Base-by-base conservation (phyloP, 805 yeast species). In the Hagleromyces aurorensis region DNA sequence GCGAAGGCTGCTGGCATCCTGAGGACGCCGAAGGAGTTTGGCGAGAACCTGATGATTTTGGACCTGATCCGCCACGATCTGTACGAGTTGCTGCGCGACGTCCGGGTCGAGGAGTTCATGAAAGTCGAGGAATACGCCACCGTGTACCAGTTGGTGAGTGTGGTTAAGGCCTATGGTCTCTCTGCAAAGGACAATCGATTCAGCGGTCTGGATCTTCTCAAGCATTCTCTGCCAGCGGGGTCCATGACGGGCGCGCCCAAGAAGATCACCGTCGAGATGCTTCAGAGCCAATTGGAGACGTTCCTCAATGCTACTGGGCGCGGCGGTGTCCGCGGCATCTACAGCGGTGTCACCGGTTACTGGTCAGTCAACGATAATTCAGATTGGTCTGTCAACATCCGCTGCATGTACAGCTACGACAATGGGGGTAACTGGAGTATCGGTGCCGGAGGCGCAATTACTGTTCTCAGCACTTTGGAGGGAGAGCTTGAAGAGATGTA, bases 181-280 rank as follows among this genome's bases (percentile, higher is more conserved):
- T 23, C 47, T 31, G 31, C 45, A 3, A 29, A 43, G 16, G 15
- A 25, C 7, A 11, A 20, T 11, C 32, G 32, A 10, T 75, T 68
- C 41, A 61, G 67, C 8, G 98, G 97, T 0, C 61, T 87, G 14
- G 97, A 91, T 51, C 62, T 89, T 3, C 64, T 91, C 8, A 69
- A 74, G 13, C 73, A 73, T 36, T 75, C 95, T 0, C 61, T 93
- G 19, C 98, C 99, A 3, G 96, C 99, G 0, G 99, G 99, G 0
- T 89, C 97, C 1, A 91, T 91, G 99, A 91, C 99, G 0, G 99
- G 99, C 3, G 99, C 99, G 0, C 99, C 99, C 2, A 91, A 91
- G 60, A 81, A 78, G 44, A 69, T 95, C 36, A 84, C 96, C 0
- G 94, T 91, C 5, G 91, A 89, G 53, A 54, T 93, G 4, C 62